Conservation (phyloP, 2,329 filamentous ascomycete species). For the Colletotrichum chlorophyti region DNA sequence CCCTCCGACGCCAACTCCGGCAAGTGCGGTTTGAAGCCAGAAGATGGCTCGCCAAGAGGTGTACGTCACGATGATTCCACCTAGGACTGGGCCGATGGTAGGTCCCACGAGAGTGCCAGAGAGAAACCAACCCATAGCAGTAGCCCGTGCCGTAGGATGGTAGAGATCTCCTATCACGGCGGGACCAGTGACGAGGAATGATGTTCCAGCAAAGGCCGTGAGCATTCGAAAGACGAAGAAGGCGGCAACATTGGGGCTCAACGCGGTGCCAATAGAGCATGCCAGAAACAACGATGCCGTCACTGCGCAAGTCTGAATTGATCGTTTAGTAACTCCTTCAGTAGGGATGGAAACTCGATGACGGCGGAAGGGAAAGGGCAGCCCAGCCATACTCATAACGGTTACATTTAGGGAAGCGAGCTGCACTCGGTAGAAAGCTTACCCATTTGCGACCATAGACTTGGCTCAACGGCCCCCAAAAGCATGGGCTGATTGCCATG, state of each 20-base stretch:
- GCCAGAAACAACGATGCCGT: conserved; percentile 58
- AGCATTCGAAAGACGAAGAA: conserved; percentile 75
- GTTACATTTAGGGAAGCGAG: background rate
- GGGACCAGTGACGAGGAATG: conserved; percentile 71
- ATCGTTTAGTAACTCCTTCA: background rate
- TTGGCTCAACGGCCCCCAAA: conserved; percentile 72
- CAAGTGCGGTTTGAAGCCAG: conserved; percentile 72
- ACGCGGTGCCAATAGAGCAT: conserved; percentile 70
- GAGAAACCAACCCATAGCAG: conserved; percentile 71
- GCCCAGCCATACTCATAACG: background rate
- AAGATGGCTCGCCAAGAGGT: conserved; percentile 73
- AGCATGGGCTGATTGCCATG: conserved; percentile 70
- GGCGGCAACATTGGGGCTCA: conserved; percentile 68
- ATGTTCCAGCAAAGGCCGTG: conserved; percentile 74
- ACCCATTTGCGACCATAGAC: conserved; percentile 60
- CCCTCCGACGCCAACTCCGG: conserved; percentile 59
- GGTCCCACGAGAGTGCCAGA: conserved; percentile 71
- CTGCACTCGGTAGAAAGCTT: conserved; percentile 29
- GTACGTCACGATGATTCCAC: conserved; percentile 75
- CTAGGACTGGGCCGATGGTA: conserved; percentile 68
- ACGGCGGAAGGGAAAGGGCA: background rate
- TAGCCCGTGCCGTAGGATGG: conserved; percentile 67
- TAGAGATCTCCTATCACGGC: conserved; percentile 66
- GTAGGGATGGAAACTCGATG: background rate
- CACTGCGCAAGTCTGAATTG: conserved; percentile 27